Base-by-base conservation (phyloP, 441 rosid genomes). In the Eutrema salsugineum region DNA sequence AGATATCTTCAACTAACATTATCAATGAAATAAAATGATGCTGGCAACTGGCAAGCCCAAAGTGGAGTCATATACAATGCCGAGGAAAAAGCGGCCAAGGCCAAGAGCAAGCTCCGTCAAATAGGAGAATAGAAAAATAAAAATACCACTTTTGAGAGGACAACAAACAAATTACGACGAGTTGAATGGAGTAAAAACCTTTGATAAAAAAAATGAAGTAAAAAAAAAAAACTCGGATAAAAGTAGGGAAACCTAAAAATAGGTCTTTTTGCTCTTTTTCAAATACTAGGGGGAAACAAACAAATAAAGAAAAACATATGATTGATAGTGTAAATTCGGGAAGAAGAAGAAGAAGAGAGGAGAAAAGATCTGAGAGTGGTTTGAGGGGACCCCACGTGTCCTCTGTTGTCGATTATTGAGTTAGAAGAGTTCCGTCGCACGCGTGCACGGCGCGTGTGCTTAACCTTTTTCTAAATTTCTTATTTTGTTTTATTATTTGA, bases 401-500 rank as follows among this genome's bases (percentile, higher is more conserved):
- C 46, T 77, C 54, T 61, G 65, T 40, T 77, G 59, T 65, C 69
- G 54, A 35, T 42, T 27, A 50, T 0, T 42, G 67, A 75, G 20
- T 35, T 61, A 10, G 68, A 20, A 69, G 66, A 76, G 19, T 59
- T 73, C 36, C 49, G 15, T 15, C 61, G 78, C 81, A 78, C 72
- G 81, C 78, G 75, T 73, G 75, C 75, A 48, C 2, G 15, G 68
- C 76, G 78, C 78, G 81, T 73, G 78, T 73, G 76, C 63, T 66
- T 77, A 76, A 42, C 62, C 35, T 57, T 68, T 66, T 58, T 14
- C 24, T 36, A 62, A 35, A 46, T 16, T 33, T 59, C n/a, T 53
- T 36, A 9, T 67, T 32, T 12, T 44, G 6, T 20, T 22, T 55
- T 8, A 8, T 35, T 24, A 61, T 17, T 28, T 11, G 7, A 49